phyloP scores from a whole-genome alignment of 2,329 filamentous ascomycete genomes.

The Stromatinia cepivora region DNA sequence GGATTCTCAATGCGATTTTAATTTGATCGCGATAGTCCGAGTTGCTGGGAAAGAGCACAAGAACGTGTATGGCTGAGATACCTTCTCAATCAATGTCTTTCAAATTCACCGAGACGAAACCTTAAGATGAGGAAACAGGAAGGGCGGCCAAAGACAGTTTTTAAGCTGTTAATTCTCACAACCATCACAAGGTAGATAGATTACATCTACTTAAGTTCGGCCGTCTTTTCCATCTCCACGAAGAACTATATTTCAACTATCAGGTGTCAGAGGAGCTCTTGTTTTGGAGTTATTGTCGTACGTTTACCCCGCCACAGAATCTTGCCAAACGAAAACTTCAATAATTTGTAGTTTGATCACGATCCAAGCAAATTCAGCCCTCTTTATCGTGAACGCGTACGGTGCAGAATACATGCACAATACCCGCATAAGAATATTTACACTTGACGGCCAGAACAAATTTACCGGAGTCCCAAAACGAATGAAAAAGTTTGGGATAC shows the following conservation, averaged over 20 bases:
- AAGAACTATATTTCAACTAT: not conserved
- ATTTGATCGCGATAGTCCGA: constrained; percentile 3
- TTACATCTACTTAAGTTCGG: not conserved
- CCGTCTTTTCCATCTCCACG: not conserved
- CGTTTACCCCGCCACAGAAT: not conserved
- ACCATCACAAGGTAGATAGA: not conserved
- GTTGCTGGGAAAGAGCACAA: constrained; percentile 3
- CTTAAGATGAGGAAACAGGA: not conserved
- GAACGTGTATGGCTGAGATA: constrained; percentile 4
- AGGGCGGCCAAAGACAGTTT: no score
- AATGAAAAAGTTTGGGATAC: not conserved
- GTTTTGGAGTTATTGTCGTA: not conserved
- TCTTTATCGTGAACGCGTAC: constrained; percentile 1
- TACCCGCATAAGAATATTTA: not conserved
- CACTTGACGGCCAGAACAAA: constrained; percentile 3
- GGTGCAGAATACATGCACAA: not conserved
- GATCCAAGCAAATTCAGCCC: constrained; percentile 7
- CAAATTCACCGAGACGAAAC: not conserved
- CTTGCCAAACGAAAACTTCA: not conserved
- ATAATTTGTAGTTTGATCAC: not conserved
- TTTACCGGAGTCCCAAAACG: not conserved
- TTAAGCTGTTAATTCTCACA: no score
- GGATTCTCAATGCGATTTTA: not conserved
- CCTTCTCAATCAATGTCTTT: not conserved
- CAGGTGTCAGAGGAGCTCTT: not conserved